Base-by-base conservation (phyloP, 2,329 filamentous ascomycete genomes). In the Fusarium phyllophilum region DNA sequence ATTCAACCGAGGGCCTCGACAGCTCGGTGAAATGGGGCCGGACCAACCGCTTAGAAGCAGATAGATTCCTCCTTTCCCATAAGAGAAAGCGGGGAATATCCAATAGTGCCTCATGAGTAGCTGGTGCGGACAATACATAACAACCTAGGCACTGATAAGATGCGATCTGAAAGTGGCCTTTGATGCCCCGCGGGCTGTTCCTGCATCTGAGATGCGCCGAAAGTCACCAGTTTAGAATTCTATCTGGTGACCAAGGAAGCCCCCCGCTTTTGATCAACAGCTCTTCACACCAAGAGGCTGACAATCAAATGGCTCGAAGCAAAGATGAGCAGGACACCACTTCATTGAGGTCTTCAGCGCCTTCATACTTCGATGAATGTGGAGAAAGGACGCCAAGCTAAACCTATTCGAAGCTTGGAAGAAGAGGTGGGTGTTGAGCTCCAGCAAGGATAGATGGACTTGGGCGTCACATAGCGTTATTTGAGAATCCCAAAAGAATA, bases 121-220 rank as follows among this genome's bases (percentile, higher is more conserved):
- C 33, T 49, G 60, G 38, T n/a, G 36, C 49, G 31, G 61, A 52
- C 38, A 38, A 60, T 57, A 34, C 36, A 39, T 29, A 54, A 17
- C 33, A 26, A 38, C 13, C 18, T 51, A 24, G 31, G 31, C n/a
- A 29, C 54, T 46, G 41, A 36, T 26, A 54, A 64, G 45, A 65
- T 74, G 46, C 39, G 42, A 73, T 68, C 63, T 73, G 45, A 26
- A 57, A 57, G 46, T 49, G 49, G 59, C 58, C 67, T 57, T 62
- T 51, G 45, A 72, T 46, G 39, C 57, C 34, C 48, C n/a, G 26
- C 63, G n/a, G 61, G 29, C 18, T 55, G 72, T 74, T 74, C 72
- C 72, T 74, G 72, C 72, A 75, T 74, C 63, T 72, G 48, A 44
- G 42, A 72, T 66, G 55, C 62, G 52, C 62, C 66, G 57, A 52